Evolutionary conservation across 495 filamentous ascomycete species (phyloP), one percentile per base, ranked within the genome.

Genomic region (Xylaria telfairii): DNA sequence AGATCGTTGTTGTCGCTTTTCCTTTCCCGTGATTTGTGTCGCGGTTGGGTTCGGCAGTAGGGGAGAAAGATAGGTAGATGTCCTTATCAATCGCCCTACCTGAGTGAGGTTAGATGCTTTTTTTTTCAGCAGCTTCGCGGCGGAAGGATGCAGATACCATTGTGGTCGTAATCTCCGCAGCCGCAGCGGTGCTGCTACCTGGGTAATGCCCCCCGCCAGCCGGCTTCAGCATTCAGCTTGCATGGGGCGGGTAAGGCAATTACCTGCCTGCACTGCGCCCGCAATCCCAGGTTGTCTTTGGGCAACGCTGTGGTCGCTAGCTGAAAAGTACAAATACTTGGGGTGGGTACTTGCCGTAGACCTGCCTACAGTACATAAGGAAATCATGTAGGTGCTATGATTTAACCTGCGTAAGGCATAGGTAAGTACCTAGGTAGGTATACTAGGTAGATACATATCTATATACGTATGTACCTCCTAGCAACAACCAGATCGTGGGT

Each of bases 71-170:
- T 49, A 49, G 62, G 34, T 24, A 51, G 9, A 28, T 49, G 42
- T 65, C 62, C 42, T 51, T 65, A 37, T 49, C 42, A 28, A 37
- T 49, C 42, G 42, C 19, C 62, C 28, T 10, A 24, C 21, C 30
- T 51, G 30, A 10, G 54, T 59, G 6, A 59, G 54, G 17, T 32
- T 13, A 46, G 21, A n/a, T 51, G n/a, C n/a, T n/a, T n/a, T 64
- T 49, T 49, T 49, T 65, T 65, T 37, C 28, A 49, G 37, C 61
- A 64, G 61, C 61, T 64, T 64, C 12, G 41, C 24, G 46, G 61
- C 37, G 9, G 56, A 9, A 59, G 56, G 30, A 59, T 37, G 56
- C 32, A 59, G 56, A 59, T 59, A 37, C 17, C 30, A 59, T 37
- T 59, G 17, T 57, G 17, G 30, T 59, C 30, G 56, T 10, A 59